Percentiles rank a stretch among this genome's conserved stretches.
These are phyloP conservation scores for Phytophthora cactorum DNA, from an alignment of 352 stramenopile species.

Conservation along the genomic window DNA sequence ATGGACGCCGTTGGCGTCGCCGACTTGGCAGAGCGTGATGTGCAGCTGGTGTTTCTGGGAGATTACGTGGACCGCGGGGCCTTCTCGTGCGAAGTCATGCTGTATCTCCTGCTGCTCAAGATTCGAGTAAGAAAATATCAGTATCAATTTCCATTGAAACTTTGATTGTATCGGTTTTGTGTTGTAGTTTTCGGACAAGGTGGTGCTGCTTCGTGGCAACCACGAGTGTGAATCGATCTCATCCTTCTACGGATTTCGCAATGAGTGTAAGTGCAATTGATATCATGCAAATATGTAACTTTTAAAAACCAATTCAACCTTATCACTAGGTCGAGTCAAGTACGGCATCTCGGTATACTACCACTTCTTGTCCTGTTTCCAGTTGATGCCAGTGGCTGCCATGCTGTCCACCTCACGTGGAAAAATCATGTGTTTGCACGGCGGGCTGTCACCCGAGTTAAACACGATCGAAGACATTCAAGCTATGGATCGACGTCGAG, in stretches of 20 bases:
- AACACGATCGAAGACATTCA: constrained; percentile 60
- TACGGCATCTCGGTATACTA: constrained; percentile 85
- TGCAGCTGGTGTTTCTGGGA: constrained; percentile 74
- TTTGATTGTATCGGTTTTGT: neutral
- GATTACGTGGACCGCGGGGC: constrained; percentile 84
- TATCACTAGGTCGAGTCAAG: constrained; percentile 59
- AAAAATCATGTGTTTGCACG: constrained; percentile 74
- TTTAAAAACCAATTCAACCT: neutral
- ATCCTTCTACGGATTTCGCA: constrained; percentile 86
- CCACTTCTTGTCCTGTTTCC: constrained; percentile 84
- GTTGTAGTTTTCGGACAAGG: constrained; percentile 56
- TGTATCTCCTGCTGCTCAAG: constrained; percentile 81
- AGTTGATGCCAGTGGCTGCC: constrained; percentile 69
- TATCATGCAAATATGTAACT: neutral
- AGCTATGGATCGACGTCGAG: constrained; percentile 63
- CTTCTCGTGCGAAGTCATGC: constrained; percentile 86
- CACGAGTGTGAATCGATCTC: constrained; percentile 89
- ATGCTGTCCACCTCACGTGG: constrained; percentile 54
- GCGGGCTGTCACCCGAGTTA: constrained; percentile 68
- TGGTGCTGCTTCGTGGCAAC: constrained; percentile 79
- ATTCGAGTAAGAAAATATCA: constrained; percentile 33
- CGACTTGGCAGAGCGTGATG: constrained; percentile 46
- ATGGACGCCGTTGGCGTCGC: constrained; percentile 53
- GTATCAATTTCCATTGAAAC: neutral
- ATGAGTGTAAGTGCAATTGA: constrained; percentile 59